Base-by-base conservation (phyloP, 148 eudicot genomes). In the Heliamphora exappendiculata region DNA sequence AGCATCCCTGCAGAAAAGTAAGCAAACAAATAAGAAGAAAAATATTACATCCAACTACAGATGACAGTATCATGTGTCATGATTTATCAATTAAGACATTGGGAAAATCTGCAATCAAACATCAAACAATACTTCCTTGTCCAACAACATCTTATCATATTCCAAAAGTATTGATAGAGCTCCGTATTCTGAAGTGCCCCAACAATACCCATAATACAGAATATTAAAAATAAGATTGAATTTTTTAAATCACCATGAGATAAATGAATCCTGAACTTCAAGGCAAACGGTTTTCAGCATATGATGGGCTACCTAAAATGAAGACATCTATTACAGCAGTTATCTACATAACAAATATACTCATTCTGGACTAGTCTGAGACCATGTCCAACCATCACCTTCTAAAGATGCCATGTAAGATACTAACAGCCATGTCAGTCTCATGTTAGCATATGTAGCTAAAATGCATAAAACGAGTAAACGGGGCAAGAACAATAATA, bases 1-100 rank as follows among this genome's bases (percentile, higher is more conserved):
- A 49, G 92, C 90, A 84, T 94, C 97, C 86, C 98, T 94, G 75
- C 83, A 70, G 34, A 37, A 64, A 85, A 20, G 50, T 65, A 3
- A 29, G 26, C 37, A 63, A 45, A 62, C 69, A 76, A 63, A 76
- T 64, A 70, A 72, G 53, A 44, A 1, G 37, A 66, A 63, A 29
- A 7, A 24, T n/a, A n/a, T n/a, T n/a, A n/a, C 51, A 34, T 49
- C 20, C 57, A 47, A 50, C 47, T 36, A 37, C 65, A 20, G 41
- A 17, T n/a, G 49, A 59, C 26, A 44, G 29, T 7, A 74, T 19
- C 67, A 42, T 4, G 8, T 29, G 16, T 51, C 39, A 1, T 22
- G 39, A 70, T 5, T 70, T 20, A 47, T 29, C 20, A 68, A 67
- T 68, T 44, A 24, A 14, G 13, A 68, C n/a, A 22, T 26, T 13